phyloP scores from a whole-genome alignment of 352 stramenopile species.

The Sclerospora graminicola region DNA sequence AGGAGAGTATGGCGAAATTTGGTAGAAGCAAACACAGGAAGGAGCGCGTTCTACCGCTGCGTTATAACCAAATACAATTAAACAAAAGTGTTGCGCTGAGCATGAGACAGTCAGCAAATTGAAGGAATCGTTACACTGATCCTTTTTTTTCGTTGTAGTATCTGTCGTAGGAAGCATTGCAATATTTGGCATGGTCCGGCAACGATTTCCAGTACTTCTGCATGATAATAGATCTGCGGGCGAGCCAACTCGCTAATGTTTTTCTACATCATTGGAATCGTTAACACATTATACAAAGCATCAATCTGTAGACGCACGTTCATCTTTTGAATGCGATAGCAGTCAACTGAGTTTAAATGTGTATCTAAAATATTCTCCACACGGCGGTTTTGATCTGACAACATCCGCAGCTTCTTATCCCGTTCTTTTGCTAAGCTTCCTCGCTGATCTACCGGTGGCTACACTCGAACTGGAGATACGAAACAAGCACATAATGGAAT shows the following conservation, averaged over 20 bases:
- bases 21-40: constrained; percentile 46
- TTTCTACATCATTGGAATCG: constrained; percentile 28
- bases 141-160: neutral
- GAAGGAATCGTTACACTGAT: neutral
- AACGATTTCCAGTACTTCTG: constrained; percentile 65
- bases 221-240: constrained; percentile 67
- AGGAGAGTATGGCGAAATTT: constrained; percentile 58
- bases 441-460: no score
- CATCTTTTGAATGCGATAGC: constrained; percentile 64
- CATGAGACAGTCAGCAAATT: neutral
- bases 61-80: constrained; percentile 4
- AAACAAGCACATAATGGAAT: no score
- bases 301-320: constrained; percentile 30
- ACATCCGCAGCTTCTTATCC: constrained; percentile 73
- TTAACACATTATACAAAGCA: no score
- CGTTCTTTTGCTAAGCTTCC: constrained; percentile 46
- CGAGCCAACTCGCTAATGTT: constrained; percentile 58
- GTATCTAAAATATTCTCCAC: constrained; percentile 75
- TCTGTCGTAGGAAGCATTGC: constrained; percentile 22
- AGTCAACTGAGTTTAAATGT: constrained; percentile 68
- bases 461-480: no score
- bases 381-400: constrained; percentile 73
- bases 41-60: constrained; percentile 20
- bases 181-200: constrained; percentile 40
- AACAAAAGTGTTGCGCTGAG: neutral